phyloP scores from a whole-genome alignment of 2,329 filamentous ascomycete species.

The Phymatotrichopsis omnivora region DNA sequence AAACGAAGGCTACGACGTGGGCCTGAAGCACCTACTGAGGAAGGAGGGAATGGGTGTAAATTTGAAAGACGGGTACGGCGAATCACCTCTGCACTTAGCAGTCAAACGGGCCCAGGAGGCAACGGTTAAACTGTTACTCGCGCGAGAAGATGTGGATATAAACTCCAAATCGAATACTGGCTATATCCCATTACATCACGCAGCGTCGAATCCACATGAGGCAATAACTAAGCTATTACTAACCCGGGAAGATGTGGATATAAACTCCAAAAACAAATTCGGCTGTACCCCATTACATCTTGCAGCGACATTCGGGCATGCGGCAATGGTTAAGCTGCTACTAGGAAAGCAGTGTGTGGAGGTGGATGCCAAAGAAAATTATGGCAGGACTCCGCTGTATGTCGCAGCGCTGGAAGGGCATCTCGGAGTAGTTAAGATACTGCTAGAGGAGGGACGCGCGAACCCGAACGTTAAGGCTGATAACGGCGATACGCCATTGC shows the following conservation, averaged over 20 bases:
- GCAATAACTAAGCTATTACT: background rate
- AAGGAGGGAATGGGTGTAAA: too few species aligned
- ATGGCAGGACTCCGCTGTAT: background rate
- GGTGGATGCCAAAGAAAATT: background rate
- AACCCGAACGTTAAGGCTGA: constrained; percentile 18
- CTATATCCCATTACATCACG: background rate
- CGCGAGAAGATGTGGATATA: background rate
- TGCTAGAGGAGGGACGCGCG: constrained; percentile 20
- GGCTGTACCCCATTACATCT: background rate
- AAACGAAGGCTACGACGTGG: constrained; percentile 15
- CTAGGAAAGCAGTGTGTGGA: background rate
- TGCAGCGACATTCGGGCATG: background rate
- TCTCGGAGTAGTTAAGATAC: constrained; percentile 7
- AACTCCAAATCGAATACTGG: background rate
- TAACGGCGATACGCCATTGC: constrained; percentile 21
- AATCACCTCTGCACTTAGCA: too few species aligned
- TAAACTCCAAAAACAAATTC: background rate
- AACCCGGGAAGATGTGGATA: background rate
- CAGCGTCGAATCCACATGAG: background rate
- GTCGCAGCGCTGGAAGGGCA: background rate
- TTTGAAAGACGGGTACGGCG: too few species aligned
- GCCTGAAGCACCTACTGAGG: too few species aligned
- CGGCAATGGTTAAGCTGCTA: background rate
- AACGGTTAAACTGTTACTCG: background rate
- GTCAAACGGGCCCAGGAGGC: too few species aligned